Base-by-base conservation (phyloP, 2,329 filamentous ascomycete genomes). In the Penicillium occitanis region DNA sequence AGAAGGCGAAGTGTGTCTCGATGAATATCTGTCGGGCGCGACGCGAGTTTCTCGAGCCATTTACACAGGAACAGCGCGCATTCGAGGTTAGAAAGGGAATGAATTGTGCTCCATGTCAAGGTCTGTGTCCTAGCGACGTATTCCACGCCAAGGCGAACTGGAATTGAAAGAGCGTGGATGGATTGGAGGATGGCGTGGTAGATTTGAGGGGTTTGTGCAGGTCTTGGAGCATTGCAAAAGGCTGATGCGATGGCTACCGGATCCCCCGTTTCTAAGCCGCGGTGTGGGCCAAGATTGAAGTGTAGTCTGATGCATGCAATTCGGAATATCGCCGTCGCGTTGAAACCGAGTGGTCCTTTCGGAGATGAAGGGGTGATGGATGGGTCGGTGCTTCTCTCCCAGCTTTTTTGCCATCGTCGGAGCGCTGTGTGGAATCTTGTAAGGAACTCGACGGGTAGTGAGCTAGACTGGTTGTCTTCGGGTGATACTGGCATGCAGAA, bases 61-160 rank as follows among this genome's bases (percentile, higher is more conserved):
- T 81, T 79, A 55, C 75, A 79, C 1, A 83, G 72, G 4, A 83
- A 67, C 1, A 83, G 70, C 3, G 75, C 76, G 63, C 75, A 78
- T 68, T 79, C 77, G 2, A 78, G 68, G 60, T 74, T 77, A 10
- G 73, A 74, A 7, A 78, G 69, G 1, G 75, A 76, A 65, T 78
- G 76, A 8, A 74, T 72, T 2, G 77, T 74, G 63, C 76, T 77
- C 77, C 77, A 78, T 64, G 75, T 77, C 53, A 78, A 74, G 3
- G 75, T 73, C 64, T 78, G 76, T 40, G 73, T 78, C 25, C 73
- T 71, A 2, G 74, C 76, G 51, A 79, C 74, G 51, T 76, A 74
- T 30, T 77, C 75, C 46, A 79, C 76, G 0, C 76, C 76, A 25
- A 79, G 66, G 8, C 75, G 63, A 53, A 73, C 68, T 4, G 70